Percentiles rank a stretch among this genome's conserved stretches.
Evolutionary conservation across 2,329 filamentous ascomycete genomes (phyloP).

Genomic region (Septoria linicola): DNA sequence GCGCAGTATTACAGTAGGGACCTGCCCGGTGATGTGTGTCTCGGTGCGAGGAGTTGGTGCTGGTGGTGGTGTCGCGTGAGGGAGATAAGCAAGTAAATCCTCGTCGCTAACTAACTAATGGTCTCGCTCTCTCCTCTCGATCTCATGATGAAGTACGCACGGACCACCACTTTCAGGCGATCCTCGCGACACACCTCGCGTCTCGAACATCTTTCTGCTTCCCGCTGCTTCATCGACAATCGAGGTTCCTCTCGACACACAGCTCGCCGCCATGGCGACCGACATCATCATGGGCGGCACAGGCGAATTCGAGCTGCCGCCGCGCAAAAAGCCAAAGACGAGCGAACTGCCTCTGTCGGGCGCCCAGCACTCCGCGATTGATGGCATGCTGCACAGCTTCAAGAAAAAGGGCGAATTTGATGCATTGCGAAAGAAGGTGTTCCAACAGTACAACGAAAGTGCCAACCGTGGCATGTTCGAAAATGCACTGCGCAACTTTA

Average conservation of each 20-base stretch:
- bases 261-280: slow-evolving; percentile 25
- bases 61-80: neutral
- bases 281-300: slow-evolving; percentile 29
- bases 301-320: slow-evolving; percentile 35
- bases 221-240: no score
- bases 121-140: neutral
- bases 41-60: neutral
- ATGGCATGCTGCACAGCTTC: slow-evolving; percentile 73
- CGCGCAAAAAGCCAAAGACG: slow-evolving; percentile 64
- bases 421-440: slow-evolving; percentile 70
- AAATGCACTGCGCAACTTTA: slow-evolving; percentile 51
- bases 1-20: neutral
- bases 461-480: slow-evolving; percentile 50
- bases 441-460: slow-evolving; percentile 63
- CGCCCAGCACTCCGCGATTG: slow-evolving; percentile 70
- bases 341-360: slow-evolving; percentile 73
- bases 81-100: neutral
- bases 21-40: slow-evolving; percentile 11
- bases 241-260: neutral
- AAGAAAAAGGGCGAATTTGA: slow-evolving; percentile 87
- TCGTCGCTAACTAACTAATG: neutral
- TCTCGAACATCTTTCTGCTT: neutral
- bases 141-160: neutral
- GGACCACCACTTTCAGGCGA: neutral
- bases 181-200: neutral